These are phyloP conservation scores for Plasmodium knowlesi DNA, from an alignment of 169 alveolate species.

Conservation along the genomic window DNA sequence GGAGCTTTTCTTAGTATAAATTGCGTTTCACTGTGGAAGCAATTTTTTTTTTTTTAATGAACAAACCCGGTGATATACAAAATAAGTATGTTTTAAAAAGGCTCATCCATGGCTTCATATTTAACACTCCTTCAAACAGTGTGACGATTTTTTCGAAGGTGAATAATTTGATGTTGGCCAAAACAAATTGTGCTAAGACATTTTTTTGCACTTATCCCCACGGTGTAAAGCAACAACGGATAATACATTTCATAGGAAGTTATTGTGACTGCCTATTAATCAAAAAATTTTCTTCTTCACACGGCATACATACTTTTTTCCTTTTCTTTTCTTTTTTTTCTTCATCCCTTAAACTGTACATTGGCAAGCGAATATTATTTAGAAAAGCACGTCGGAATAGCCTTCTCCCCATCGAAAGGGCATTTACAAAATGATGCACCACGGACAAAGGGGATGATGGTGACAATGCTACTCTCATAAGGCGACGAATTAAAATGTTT, in stretches of 20 bases:
- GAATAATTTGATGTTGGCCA: not conserved
- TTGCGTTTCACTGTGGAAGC: not conserved
- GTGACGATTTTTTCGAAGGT: not conserved
- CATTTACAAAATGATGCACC: not conserved
- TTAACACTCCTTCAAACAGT: not conserved
- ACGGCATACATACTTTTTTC: not conserved
- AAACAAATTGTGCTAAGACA: not conserved
- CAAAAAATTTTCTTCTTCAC: not conserved
- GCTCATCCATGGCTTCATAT: not conserved
- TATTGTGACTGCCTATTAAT: not conserved
- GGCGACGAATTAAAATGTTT: constrained; percentile 5
- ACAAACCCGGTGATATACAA: not conserved
- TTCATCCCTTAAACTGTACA: not conserved
- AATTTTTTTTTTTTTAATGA: not conserved
- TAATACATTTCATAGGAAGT: not conserved
- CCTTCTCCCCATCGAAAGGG: not conserved
- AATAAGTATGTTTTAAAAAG: not conserved
- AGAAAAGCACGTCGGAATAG: not conserved
- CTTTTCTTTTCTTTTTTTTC: too few species aligned
- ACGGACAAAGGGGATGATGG: not conserved
- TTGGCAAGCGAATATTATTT: not conserved
- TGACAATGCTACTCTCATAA: not conserved
- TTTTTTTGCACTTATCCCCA: not conserved
- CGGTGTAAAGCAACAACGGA: not conserved
- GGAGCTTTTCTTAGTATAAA: not conserved